Percentiles rank a stretch among this genome's conserved stretches.
These are phyloP conservation scores for Rhynchosporium agropyri DNA, from an alignment of 2,329 filamentous ascomycete genomes.

Conservation along the genomic window DNA sequence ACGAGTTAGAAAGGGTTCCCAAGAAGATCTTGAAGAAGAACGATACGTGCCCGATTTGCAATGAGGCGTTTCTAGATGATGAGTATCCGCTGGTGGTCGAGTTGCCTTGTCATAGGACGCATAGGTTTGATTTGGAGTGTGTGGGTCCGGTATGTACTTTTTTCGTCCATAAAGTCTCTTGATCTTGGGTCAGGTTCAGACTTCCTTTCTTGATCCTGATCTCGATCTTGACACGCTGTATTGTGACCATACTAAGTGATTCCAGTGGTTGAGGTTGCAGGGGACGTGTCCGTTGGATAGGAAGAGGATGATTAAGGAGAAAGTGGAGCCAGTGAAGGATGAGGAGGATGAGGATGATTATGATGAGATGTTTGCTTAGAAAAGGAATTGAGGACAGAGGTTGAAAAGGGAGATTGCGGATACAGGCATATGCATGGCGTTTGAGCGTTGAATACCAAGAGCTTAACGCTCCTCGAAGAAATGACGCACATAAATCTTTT, in stretches of 20 bases:
- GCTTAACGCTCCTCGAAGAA: no score
- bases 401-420: not conserved
- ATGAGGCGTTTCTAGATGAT: slow-evolving; percentile 63
- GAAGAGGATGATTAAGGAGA: slow-evolving; percentile 61
- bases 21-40: slow-evolving; percentile 50
- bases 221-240: no score
- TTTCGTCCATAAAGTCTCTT: no score
- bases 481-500: not conserved
- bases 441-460: slow-evolving; percentile 19
- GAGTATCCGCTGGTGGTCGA: slow-evolving; percentile 64
- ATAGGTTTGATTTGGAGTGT: slow-evolving; percentile 68
- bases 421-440: slow-evolving; percentile 32
- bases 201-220: no score
- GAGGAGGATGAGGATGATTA: slow-evolving; percentile 56
- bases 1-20: slow-evolving; percentile 60
- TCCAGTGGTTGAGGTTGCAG: slow-evolving; percentile 60
- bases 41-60: slow-evolving; percentile 66
- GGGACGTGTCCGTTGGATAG: slow-evolving; percentile 67
- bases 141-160: slow-evolving; percentile 51
- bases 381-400: not conserved
- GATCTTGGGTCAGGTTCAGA: no score
- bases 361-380: slow-evolving; percentile 51
- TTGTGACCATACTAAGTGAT: no score
- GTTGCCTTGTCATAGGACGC: slow-evolving; percentile 61
- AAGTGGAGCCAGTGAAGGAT: slow-evolving; percentile 47